phyloP scores from a whole-genome alignment of 176 grass and related monocot species.

The Eleusine indica region DNA sequence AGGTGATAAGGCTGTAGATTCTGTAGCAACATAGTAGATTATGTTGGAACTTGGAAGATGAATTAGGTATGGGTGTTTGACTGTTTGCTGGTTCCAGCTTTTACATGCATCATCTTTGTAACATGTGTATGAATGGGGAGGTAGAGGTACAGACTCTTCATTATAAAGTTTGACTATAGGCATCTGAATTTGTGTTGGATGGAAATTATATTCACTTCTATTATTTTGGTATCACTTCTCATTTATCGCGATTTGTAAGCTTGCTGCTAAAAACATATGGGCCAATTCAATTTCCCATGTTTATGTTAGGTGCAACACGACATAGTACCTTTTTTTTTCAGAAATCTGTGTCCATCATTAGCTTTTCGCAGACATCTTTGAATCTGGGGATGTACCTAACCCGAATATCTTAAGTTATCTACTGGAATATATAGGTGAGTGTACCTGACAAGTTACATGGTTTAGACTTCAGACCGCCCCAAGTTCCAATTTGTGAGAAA shows the following conservation, averaged over 20 bases:
- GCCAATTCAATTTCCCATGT: neutral
- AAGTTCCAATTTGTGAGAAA: too few species aligned
- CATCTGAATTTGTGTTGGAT: constrained; percentile 4
- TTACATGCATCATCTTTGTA: constrained; percentile 21
- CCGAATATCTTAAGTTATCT: constrained; percentile 35
- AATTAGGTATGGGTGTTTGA: neutral
- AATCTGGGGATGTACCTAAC: constrained; percentile 12
- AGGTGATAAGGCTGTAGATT: constrained; percentile 15
- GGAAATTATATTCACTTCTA: neutral
- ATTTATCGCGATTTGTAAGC: neutral
- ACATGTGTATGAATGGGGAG: constrained; percentile 14
- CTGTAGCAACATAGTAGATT: constrained; percentile 1
- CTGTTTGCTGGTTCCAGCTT: neutral
- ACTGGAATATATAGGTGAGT: constrained; percentile 4
- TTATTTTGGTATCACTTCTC: neutral
- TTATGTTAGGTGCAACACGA: constrained; percentile 21
- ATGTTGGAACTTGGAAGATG: constrained; percentile 6
- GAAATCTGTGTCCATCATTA: neutral
- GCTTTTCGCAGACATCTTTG: constrained; percentile 33
- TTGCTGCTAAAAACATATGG: neutral
- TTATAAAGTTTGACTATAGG: neutral
- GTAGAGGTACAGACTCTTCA: neutral
- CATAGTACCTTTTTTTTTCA: constrained; percentile 1
- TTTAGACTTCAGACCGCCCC: too few species aligned
- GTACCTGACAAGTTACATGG: constrained; percentile 2